Conservation (phyloP, 1,139 yeast genomes). For the Taphrina communis region DNA sequence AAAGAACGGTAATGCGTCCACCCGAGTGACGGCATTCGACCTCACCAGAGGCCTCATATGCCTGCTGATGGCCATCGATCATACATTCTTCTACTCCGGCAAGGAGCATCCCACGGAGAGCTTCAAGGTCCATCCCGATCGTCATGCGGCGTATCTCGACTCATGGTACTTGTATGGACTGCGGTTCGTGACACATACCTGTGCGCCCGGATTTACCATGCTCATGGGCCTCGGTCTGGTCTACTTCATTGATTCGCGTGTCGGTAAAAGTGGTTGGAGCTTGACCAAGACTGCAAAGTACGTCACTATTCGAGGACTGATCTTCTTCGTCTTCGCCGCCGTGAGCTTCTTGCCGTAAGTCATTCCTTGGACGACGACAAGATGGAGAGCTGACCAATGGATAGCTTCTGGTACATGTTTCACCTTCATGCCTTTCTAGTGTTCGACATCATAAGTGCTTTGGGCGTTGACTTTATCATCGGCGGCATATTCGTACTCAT, state of each 20-base stretch:
- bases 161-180: slow-evolving; percentile 33
- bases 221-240: slow-evolving; percentile 40
- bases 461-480: slow-evolving; percentile 37
- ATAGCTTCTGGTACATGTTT: background rate
- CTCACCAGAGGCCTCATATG: slow-evolving; percentile 39
- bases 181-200: slow-evolving; percentile 38
- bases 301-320: slow-evolving; percentile 25
- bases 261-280: slow-evolving; percentile 23
- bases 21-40: slow-evolving; percentile 31
- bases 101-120: slow-evolving; percentile 39
- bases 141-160: slow-evolving; percentile 23
- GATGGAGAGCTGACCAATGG: too few species aligned
- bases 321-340: slow-evolving; percentile 28
- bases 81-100: slow-evolving; percentile 38
- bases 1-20: background rate
- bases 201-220: slow-evolving; percentile 43
- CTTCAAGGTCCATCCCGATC: slow-evolving; percentile 30
- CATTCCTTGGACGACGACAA: too few species aligned
- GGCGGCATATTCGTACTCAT: slow-evolving; percentile 18
- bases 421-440: slow-evolving; percentile 14
- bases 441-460: slow-evolving; percentile 32
- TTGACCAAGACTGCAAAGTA: slow-evolving; percentile 24
- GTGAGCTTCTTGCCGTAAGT: slow-evolving; percentile 24
- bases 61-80: slow-evolving; percentile 39
- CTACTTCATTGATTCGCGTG: slow-evolving; percentile 35